Conservation (phyloP, 148 eudicot genomes). For the Rhododendron kiyosumense region DNA sequence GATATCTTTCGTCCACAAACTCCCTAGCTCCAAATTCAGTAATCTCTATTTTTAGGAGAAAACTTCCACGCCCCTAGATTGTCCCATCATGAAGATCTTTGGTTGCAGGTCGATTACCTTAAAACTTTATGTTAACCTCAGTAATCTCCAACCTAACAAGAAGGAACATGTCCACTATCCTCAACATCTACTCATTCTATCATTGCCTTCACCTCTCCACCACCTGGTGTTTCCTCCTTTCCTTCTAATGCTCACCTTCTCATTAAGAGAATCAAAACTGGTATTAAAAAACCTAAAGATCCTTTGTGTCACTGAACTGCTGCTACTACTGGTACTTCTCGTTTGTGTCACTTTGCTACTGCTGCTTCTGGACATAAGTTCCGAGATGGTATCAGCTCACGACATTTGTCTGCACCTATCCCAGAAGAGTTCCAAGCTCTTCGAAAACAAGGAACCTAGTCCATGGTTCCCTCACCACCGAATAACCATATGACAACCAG, state of each 20-base stretch:
- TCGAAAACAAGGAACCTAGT: neutral
- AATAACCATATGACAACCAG: neutral
- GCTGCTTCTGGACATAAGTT: neutral
- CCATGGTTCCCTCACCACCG: neutral
- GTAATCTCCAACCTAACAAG: neutral
- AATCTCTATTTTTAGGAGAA: neutral
- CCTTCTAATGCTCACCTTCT: neutral
- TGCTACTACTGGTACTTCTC: neutral
- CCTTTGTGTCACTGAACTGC: neutral
- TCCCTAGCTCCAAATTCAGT: neutral
- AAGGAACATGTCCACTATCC: neutral
- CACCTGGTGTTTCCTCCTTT: neutral
- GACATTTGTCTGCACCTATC: neutral
- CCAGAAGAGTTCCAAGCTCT: neutral
- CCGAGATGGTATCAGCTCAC: neutral
- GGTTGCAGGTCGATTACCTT: neutral
- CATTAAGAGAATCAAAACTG: neutral
- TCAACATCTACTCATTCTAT: neutral
- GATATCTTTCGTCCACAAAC: neutral
- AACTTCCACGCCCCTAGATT: neutral
- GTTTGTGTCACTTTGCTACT: neutral
- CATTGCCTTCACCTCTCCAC: neutral
- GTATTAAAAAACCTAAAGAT: neutral
- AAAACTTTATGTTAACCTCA: neutral
- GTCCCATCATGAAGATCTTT: neutral